Conservation (phyloP, 345 rosid genomes). For the Moricandia moricandioides region DNA sequence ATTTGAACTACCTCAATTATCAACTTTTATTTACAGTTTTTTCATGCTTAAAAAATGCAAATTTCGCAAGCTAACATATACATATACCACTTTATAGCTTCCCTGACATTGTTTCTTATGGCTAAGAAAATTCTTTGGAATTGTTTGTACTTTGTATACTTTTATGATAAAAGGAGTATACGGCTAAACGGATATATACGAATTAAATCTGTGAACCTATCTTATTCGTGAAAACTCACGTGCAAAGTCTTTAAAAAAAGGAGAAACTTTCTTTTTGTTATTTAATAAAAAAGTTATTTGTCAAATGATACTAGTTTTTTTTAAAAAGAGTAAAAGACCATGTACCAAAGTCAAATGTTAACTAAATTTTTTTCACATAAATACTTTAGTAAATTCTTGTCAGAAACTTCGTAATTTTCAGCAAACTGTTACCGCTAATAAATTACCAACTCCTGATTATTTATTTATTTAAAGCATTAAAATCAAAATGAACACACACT, state of each 20-base stretch:
- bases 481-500: constrained; percentile 14
- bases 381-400: constrained; percentile 9
- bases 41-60: background rate
- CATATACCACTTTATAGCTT: background rate
- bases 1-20: too few relatives aligned
- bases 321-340: background rate
- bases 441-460: background rate
- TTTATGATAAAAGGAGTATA: constrained; percentile 17
- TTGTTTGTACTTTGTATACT: constrained; percentile 12
- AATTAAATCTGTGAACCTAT: constrained; percentile 17
- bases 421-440: constrained; percentile 1
- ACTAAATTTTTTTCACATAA: background rate
- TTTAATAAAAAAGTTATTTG: background rate
- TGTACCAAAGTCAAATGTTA: constrained; percentile 17
- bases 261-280: background rate
- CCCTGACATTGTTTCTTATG: background rate
- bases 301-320: background rate
- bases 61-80: background rate
- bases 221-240: constrained; percentile 33
- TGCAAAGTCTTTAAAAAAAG: constrained; percentile 17
- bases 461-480: constrained; percentile 13
- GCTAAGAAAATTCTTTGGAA: background rate
- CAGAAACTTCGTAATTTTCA: constrained; percentile 5
- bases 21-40: background rate
- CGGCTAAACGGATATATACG: constrained; percentile 1